A percentile compares a stretch with the other conserved stretches of the same genome.
These are phyloP conservation scores for Penicillium expansum DNA, from an alignment of 2,329 filamentous ascomycete species.

Conservation along the genomic window DNA sequence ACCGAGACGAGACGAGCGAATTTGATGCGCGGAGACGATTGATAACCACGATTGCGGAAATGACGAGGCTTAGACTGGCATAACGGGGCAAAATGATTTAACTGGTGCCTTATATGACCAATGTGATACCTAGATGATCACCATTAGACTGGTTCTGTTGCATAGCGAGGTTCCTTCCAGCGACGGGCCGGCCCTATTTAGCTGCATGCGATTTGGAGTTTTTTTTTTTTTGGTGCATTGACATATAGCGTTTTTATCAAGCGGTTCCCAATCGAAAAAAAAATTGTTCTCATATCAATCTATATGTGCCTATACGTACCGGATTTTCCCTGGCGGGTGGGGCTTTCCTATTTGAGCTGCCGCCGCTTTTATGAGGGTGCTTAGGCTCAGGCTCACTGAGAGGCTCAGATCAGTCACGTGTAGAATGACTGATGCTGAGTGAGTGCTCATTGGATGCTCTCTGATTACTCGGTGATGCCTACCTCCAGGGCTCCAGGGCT, in stretches of 20 bases:
- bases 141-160: background rate
- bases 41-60: constrained; percentile 31
- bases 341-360: too few relatives aligned
- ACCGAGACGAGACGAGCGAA: constrained; percentile 35
- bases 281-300: too few relatives aligned
- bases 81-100: constrained; percentile 1
- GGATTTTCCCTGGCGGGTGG: too few relatives aligned
- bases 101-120: background rate
- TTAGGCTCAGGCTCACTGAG: too few relatives aligned
- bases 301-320: too few relatives aligned
- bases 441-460: too few relatives aligned
- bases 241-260: background rate
- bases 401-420: too few relatives aligned
- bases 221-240: background rate
- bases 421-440: too few relatives aligned
- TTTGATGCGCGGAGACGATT: constrained; percentile 38
- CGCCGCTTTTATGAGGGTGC: too few relatives aligned
- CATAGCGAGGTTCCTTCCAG: constrained; percentile 1
- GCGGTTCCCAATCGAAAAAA: background rate
- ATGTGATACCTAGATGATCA: background rate
- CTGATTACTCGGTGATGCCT: too few relatives aligned
- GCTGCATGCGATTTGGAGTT: constrained; percentile 15
- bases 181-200: background rate
- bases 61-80: constrained; percentile 23
- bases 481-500: too few relatives aligned